Evolutionary conservation across 305 asterid genomes (phyloP), one percentile per base, ranked within the genome.

Genomic region (Nicotiana rustica): DNA sequence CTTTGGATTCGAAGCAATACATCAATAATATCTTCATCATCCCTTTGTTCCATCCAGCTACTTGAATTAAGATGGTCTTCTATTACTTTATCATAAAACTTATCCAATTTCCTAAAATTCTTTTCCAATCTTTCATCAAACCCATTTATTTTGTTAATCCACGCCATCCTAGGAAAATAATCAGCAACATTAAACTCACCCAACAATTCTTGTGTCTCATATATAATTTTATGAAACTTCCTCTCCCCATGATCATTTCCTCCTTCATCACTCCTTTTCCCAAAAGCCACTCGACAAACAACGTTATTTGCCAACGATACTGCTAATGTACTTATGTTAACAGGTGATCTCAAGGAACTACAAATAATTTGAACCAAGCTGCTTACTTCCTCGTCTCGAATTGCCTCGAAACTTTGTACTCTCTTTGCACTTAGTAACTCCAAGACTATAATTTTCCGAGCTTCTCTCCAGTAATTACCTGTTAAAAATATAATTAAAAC

Each of bases 401-500:
- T 71, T 2, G 87, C 79, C 71, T 57, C 73, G 21, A 85, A 77
- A 68, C 64, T 56, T n/a, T 64, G 17, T 2, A 80, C 82, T 41
- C 81, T 80, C 35, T 80, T 80, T 0, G 84, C 13, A 0, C 88
- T 88, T 83, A 92, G 67, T 6, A 92, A 81, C 84, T 92, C 91
- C 57, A 82, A 6, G 0, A 85, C 84, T 31, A 88, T 21, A 59
- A 87, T 82, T 38, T 86, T 89, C 21, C 91, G 55, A 2, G 83
- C 2, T 18, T 90, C 85, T 70, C 91, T 79, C 93, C 96, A 92
- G 38, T 84, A 85, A 49, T 73, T 13, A 73, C 62, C 79, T 73
- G 21, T 49, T 73, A 0, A 49, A 47, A 1, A 49, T 6, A 13
- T 47, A 3, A 70, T 44, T 44, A 19, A 14, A 33, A 33, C 8